Evolutionary conservation across 2,329 filamentous ascomycete species (phyloP).

Genomic region (Mycogone perniciosa): DNA sequence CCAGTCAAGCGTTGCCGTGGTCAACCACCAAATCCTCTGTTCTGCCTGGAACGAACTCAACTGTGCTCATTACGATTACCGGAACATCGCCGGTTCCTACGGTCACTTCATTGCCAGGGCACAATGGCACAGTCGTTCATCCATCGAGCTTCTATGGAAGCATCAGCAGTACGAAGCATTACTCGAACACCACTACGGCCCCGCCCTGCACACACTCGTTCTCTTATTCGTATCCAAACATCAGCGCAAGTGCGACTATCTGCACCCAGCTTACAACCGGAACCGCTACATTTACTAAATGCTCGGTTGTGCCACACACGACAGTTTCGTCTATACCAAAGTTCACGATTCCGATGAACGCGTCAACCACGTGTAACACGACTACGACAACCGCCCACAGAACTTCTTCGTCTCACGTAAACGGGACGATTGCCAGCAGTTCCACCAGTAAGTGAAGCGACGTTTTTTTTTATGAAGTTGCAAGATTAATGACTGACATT

Average conservation of each 20-base stretch:
- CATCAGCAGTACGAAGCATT: slow-evolving; percentile 1
- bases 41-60: slow-evolving; percentile 3
- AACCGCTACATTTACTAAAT: slow-evolving; percentile 4
- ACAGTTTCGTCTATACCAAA: slow-evolving; percentile 2
- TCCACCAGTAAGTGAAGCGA: slow-evolving; percentile 5
- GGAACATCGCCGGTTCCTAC: background rate
- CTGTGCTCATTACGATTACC: background rate
- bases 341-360: slow-evolving; percentile 7
- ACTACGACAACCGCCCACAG: slow-evolving; percentile 16
- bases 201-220: slow-evolving; percentile 12
- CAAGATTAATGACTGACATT: background rate
- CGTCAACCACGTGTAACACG: slow-evolving; percentile 19
- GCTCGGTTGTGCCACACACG: slow-evolving; percentile 6
- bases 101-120: background rate
- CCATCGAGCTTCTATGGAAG: slow-evolving; percentile 1
- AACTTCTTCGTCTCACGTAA: background rate
- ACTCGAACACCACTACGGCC: slow-evolving; percentile 9
- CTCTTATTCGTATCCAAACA: slow-evolving; percentile 9
- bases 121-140: background rate
- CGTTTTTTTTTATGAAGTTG: background rate
- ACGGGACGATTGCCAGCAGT: background rate
- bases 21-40: slow-evolving; percentile 2
- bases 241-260: slow-evolving; percentile 3
- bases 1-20: background rate
- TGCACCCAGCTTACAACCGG: slow-evolving; percentile 5